These are phyloP conservation scores for Microascus cirrosus DNA, from an alignment of 2,329 filamentous ascomycete genomes.

Conservation along the genomic window DNA sequence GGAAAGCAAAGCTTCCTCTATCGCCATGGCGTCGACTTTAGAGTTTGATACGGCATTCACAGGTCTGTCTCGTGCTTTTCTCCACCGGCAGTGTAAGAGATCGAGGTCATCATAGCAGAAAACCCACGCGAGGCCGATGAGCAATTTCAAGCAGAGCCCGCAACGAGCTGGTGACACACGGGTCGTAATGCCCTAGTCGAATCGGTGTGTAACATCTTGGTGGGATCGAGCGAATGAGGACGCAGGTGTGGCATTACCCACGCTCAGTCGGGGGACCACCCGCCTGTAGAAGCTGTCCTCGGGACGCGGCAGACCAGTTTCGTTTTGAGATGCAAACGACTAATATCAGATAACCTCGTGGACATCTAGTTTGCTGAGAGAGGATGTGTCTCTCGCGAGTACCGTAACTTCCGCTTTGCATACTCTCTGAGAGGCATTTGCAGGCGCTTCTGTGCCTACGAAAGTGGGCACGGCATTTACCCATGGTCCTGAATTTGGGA, in stretches of 20 bases:
- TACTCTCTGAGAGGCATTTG: neutral
- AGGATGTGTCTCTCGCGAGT: neutral
- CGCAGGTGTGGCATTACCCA: neutral
- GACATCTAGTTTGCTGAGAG: neutral
- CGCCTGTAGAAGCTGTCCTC: neutral
- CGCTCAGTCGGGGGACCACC: neutral
- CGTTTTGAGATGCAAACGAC: constrained; percentile 2
- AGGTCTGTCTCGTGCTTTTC: neutral
- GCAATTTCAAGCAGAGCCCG: too few species aligned
- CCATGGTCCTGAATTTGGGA: too few species aligned
- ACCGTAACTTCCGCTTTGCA: neutral
- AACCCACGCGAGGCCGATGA: too few species aligned
- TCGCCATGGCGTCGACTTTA: neutral
- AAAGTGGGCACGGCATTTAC: too few species aligned
- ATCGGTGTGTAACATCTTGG: neutral
- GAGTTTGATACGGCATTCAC: neutral
- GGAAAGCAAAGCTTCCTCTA: neutral
- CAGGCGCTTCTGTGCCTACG: too few species aligned
- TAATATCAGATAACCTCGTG: constrained; percentile 3
- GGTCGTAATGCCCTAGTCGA: neutral
- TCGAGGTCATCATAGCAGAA: too few species aligned
- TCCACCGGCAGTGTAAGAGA: neutral
- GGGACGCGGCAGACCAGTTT: neutral
- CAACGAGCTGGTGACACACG: neutral
- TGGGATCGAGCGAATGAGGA: neutral